Base-by-base conservation (phyloP, 1,284 basidiomycete genomes). In the Ustilago lituana region DNA sequence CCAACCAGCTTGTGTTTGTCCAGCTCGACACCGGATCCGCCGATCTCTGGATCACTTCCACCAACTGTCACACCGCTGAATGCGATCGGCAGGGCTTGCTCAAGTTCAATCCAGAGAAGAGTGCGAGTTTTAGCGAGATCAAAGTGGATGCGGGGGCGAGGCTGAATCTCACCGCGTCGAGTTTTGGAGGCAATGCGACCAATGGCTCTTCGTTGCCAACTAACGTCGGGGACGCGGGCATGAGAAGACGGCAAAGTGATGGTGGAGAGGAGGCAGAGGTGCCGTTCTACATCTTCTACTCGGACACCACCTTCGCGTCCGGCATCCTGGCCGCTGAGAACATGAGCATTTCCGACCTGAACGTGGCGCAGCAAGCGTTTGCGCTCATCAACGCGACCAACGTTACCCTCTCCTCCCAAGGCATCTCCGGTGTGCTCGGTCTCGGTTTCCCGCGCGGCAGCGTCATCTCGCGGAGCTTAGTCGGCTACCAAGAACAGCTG, bases 361-460 rank as follows among this genome's bases (percentile, higher is more conserved):
- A 24, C n/a, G 51, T 62, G 4, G 10, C 43, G 11, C 14, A 50
- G 11, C 71, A 74, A 41, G 50, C 54, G 17, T 74, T 74, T 38
- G 68, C 68, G 5, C 50, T 73, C n/a, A 56, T 73, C 35, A 53
- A 74, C 50, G 29, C 72, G 19, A 84, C 84, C 19, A 84, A 82
- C 39, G 68, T 84, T 31, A 82, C 83, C 1, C 58, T 84, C 29
- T 52, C 70, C 1, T 57, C 64, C 3, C 81, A 84, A 58, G 76
- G 79, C 17, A 79, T 83, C 17, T 82, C 82, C 5, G 84, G 84
- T 2, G 78, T 84, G 22, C 39, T 84, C 5, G 84, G 84, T 5
- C 57, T 84, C 1, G 84, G 83, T 7, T 84, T 84, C 53, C 82
- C 84, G 0, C 67, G 84, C 9, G 68, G 71, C 12, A 62, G 55